Percentiles rank a stretch among this genome's conserved stretches.
These are phyloP conservation scores for Galerina sulciceps DNA, from an alignment of 768 basidiomycete species.

Conservation along the genomic window DNA sequence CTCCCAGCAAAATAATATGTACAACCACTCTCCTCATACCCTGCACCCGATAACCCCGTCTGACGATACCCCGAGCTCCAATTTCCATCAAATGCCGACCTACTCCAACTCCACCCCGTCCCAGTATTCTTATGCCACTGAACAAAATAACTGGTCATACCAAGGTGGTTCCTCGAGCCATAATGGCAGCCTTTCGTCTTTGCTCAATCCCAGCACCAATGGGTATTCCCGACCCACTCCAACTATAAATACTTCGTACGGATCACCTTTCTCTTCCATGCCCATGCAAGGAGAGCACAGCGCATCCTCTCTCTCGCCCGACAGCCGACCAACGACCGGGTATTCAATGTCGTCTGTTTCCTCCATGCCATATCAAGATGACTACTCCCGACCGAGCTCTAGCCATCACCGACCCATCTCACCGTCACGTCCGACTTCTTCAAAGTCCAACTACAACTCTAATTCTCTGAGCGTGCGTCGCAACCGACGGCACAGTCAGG, in stretches of 20 bases:
- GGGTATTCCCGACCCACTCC: slow-evolving; percentile 64
- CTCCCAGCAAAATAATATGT: slow-evolving; percentile 56
- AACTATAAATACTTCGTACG: slow-evolving; percentile 75
- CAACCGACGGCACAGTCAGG: slow-evolving; percentile 81
- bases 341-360: slow-evolving; percentile 87
- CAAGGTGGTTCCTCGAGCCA: slow-evolving; percentile 59
- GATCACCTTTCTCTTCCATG: slow-evolving; percentile 70
- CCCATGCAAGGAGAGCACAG: slow-evolving; percentile 71
- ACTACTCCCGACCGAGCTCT: slow-evolving; percentile 77
- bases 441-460: slow-evolving; percentile 58
- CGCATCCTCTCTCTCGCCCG: slow-evolving; percentile 78
- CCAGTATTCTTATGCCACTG: slow-evolving; percentile 63
- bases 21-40: slow-evolving; percentile 62
- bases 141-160: slow-evolving; percentile 61
- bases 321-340: slow-evolving; percentile 84
- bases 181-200: slow-evolving; percentile 75
- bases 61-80: slow-evolving; percentile 67
- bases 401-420: slow-evolving; percentile 77
- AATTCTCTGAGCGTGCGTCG: slow-evolving; percentile 72
- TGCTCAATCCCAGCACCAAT: slow-evolving; percentile 73
- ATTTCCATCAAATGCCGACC: slow-evolving; percentile 45
- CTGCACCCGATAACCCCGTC: slow-evolving; percentile 72
- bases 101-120: slow-evolving; percentile 45
- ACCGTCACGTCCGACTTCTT: slow-evolving; percentile 69
- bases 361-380: slow-evolving; percentile 74